Percentiles rank a stretch among this genome's conserved stretches.
Evolutionary conservation across 2,329 filamentous ascomycete species (phyloP).

Genomic region (Neocucurbitaria cava): DNA sequence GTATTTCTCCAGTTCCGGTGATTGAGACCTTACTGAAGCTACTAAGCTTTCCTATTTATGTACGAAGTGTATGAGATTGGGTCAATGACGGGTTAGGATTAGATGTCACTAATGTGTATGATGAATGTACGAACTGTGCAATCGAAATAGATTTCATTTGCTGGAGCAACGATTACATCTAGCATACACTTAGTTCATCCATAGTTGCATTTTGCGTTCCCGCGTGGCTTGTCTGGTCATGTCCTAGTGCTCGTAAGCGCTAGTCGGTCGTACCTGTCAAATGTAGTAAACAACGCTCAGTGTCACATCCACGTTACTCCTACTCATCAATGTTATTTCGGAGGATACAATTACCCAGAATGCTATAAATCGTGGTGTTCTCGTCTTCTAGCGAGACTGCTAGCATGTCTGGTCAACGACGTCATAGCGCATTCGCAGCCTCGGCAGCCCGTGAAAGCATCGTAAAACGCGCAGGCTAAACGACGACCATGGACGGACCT

Average conservation of each 20-base stretch:
- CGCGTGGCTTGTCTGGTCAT: neutral
- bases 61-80: no score
- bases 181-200: neutral
- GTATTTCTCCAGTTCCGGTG: neutral
- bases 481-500: neutral
- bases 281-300: neutral
- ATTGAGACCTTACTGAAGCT: neutral
- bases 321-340: neutral
- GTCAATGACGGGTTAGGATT: neutral
- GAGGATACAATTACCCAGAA: neutral
- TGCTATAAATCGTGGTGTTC: neutral
- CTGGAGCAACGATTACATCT: neutral
- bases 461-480: neutral
- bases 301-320: neutral
- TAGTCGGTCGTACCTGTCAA: neutral
- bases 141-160: neutral
- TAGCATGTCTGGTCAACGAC: neutral
- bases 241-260: neutral
- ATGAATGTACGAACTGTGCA: neutral
- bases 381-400: neutral
- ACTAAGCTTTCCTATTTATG: neutral
- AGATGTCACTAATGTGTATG: neutral
- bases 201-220: neutral
- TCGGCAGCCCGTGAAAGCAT: slow-evolving; percentile 1
- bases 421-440: slow-evolving; percentile 6